These are phyloP conservation scores for Pseudoperonospora humuli DNA, from an alignment of 352 stramenopile species.

Conservation along the genomic window DNA sequence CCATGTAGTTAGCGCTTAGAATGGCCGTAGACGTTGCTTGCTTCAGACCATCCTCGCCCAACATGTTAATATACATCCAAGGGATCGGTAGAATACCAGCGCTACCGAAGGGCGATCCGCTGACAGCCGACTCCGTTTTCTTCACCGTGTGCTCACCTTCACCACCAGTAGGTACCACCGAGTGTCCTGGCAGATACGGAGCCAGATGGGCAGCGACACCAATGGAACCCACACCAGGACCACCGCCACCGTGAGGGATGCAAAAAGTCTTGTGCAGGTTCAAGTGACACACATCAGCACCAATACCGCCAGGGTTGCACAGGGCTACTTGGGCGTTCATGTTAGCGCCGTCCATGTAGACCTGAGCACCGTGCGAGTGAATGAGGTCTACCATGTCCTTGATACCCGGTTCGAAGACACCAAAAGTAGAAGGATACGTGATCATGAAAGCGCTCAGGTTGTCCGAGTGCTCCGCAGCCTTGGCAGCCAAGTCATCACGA, in stretches of 20 bases:
- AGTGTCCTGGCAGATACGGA: conserved; percentile 94
- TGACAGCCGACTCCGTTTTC: conserved; percentile 84
- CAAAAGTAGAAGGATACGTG: conserved; percentile 99
- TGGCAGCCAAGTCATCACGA: conserved; percentile 90
- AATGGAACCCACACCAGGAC: conserved; percentile 89
- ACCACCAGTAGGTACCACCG: conserved; percentile 71
- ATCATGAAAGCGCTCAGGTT: conserved; percentile 98
- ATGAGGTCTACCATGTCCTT: conserved; percentile 94
- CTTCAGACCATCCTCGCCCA: conserved; percentile 93
- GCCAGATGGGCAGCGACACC: conserved; percentile 92
- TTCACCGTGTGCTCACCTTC: conserved; percentile 65
- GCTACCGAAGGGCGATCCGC: conserved; percentile 94
- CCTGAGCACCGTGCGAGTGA: conserved; percentile 94
- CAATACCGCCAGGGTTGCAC: conserved; percentile 94
- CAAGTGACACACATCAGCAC: conserved; percentile 97
- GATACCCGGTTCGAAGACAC: conserved; percentile 97
- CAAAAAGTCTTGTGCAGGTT: conserved; percentile 99
- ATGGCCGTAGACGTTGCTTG: conserved; percentile 92
- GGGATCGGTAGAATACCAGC: conserved; percentile 98
- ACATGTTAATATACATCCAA: conserved; percentile 99
- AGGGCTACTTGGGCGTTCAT: conserved; percentile 99
- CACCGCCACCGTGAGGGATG: conserved; percentile 97
- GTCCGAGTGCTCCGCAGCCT: conserved; percentile 94
- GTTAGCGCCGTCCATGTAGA: conserved; percentile 99
- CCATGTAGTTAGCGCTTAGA: conserved; percentile 99